Evolutionary conservation across 208 protist species (phyloP).

Genomic region (Lotmaria passim): DNA sequence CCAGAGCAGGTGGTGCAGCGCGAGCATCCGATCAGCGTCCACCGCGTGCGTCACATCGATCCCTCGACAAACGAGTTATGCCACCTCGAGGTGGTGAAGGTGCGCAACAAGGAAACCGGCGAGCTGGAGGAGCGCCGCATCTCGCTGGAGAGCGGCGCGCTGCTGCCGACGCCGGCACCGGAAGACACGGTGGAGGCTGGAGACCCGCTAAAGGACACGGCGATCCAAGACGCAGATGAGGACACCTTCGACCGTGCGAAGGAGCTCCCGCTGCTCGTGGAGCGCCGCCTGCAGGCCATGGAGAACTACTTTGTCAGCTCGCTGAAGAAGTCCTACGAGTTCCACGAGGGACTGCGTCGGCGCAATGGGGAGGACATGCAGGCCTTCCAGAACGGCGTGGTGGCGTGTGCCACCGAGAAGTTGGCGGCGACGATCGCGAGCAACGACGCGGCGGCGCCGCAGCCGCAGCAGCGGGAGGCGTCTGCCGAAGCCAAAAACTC

Average conservation of each 20-base stretch:
- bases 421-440: slow-evolving; percentile 42
- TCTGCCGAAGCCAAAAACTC: not conserved
- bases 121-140: slow-evolving; percentile 79
- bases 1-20: slow-evolving; percentile 89
- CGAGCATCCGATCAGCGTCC: slow-evolving; percentile 82
- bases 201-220: slow-evolving; percentile 86
- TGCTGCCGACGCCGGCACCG: slow-evolving; percentile 76
- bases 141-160: slow-evolving; percentile 69
- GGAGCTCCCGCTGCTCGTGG: slow-evolving; percentile 75
- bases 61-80: slow-evolving; percentile 80
- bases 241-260: slow-evolving; percentile 66
- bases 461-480: not conserved
- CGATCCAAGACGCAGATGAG: slow-evolving; percentile 85
- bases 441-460: not conserved
- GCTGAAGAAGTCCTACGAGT: slow-evolving; percentile 63
- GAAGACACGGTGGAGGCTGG: slow-evolving; percentile 60
- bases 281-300: slow-evolving; percentile 79
- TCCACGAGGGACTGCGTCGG: slow-evolving; percentile 58
- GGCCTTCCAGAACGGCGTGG: slow-evolving; percentile 66
- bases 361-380: slow-evolving; percentile 72
- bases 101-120: slow-evolving; percentile 80
- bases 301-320: slow-evolving; percentile 82
- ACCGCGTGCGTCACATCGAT: slow-evolving; percentile 80
- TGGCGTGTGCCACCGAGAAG: slow-evolving; percentile 52
- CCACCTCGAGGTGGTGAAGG: slow-evolving; percentile 75